Percentiles rank a stretch among this genome's conserved stretches.
These are phyloP conservation scores for Moesziomyces antarcticus DNA, from an alignment of 1,284 basidiomycete species.

Conservation along the genomic window DNA sequence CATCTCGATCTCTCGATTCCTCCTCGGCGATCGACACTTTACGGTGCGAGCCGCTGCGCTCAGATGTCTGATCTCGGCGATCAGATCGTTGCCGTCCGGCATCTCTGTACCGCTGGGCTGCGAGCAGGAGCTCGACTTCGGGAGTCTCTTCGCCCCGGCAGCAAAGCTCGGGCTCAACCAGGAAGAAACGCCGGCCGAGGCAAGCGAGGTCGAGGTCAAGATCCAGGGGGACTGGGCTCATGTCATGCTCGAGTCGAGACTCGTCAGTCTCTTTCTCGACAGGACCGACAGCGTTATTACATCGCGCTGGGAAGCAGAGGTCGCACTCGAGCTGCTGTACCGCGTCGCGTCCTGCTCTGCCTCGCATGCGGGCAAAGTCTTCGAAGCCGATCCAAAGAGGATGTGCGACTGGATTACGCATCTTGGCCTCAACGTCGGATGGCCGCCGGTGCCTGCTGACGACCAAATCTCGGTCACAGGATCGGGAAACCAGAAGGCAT, in stretches of 20 bases:
- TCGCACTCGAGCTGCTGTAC: slow-evolving; percentile 35
- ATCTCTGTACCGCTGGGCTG: slow-evolving; percentile 10
- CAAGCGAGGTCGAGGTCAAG: slow-evolving; percentile 31
- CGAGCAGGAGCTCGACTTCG: slow-evolving; percentile 23
- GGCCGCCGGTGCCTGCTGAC: slow-evolving; percentile 32
- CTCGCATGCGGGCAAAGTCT: slow-evolving; percentile 20
- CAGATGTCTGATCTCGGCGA: slow-evolving; percentile 30
- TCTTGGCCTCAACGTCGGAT: slow-evolving; percentile 38
- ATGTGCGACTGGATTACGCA: slow-evolving; percentile 35
- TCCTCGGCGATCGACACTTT: slow-evolving; percentile 54
- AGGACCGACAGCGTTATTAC: slow-evolving; percentile 40
- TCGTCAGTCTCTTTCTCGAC: slow-evolving; percentile 31
- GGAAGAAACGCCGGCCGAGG: slow-evolving; percentile 15
- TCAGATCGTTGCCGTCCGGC: slow-evolving; percentile 34
- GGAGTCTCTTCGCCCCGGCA: slow-evolving; percentile 8
- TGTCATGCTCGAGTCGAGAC: slow-evolving; percentile 31
- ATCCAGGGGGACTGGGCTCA: slow-evolving; percentile 48
- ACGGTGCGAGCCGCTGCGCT: slow-evolving; percentile 55
- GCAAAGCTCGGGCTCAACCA: slow-evolving; percentile 1
- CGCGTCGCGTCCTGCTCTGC: slow-evolving; percentile 44
- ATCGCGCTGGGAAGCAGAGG: slow-evolving; percentile 38
- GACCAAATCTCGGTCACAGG: not conserved
- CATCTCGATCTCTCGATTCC: slow-evolving; percentile 50
- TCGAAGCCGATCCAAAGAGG: slow-evolving; percentile 15
- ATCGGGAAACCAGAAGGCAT: slow-evolving; percentile 3